Evolutionary conservation across 2,329 filamentous ascomycete species (phyloP), one percentile per base, ranked within the genome.

Genomic region (Phoma sp.): DNA sequence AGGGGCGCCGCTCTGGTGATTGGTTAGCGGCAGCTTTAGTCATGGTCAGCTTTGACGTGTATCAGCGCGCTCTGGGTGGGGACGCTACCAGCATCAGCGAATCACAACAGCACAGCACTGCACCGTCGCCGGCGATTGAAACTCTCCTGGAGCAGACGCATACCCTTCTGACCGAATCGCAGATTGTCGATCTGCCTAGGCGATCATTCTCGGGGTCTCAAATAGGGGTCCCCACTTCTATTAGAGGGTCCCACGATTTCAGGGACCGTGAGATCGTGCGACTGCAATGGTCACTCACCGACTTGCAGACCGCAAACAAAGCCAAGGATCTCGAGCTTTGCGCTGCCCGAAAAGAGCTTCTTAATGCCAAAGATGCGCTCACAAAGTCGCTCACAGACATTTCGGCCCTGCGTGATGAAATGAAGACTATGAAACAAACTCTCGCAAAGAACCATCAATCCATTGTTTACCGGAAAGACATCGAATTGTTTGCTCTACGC

Each of bases 401-500:
- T 46, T 59, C 68, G 5, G 63, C 47, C 25, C 45, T 73, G 21
- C 63, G 68, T 32, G 64, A 73, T 43, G 69, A 74, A 32, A 60
- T 72, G 52, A 73, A 68, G 43, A 64, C 60, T 4, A 62, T 69
- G 52, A 74, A 70, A 39, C 65, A 71, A 22, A 65, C 57, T 7
- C 54, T 73, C 24, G 69, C 61, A 22, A 66, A 67, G 2, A 66
- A 73, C 24, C 72, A 74, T 19, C 72, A 74, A 56, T 61, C 70
- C 12, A 55, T 69, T 37, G 53, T 73, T 45, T 74, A 74, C 43
- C 64, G 72, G 19, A 74, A 74, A 43, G 72, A 74, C 43, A 74
- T 74, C 40, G 72, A 74, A 44, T 57, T 74, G 15, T 74, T 74
- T 58, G 72, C 72, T 6, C 61, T 74, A 9, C 68, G 72, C 2